Evolutionary conservation across 2,329 filamentous ascomycete species (phyloP).

Genomic region (Neobulgaria alba): DNA sequence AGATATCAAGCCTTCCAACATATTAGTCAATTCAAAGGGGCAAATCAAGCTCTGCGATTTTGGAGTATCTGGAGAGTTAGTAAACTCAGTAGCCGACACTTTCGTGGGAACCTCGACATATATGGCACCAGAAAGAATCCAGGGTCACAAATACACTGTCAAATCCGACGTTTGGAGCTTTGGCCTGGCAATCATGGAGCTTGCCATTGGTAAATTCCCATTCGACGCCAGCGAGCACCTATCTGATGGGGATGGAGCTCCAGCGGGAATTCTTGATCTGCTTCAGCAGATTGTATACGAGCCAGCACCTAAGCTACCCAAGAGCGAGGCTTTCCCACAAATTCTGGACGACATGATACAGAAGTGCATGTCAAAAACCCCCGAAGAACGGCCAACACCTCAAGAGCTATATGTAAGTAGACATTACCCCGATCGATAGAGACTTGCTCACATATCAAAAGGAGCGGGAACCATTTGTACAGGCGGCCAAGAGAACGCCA

Average conservation of each 20-base stretch:
- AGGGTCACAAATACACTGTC: slow-evolving; percentile 93
- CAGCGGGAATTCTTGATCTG: slow-evolving; percentile 90
- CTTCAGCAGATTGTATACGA: slow-evolving; percentile 97
- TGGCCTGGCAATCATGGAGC: slow-evolving; percentile 88
- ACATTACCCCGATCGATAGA: slow-evolving; percentile 8
- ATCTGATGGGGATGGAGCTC: slow-evolving; percentile 68
- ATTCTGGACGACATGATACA: slow-evolving; percentile 97
- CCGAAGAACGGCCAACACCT: slow-evolving; percentile 82
- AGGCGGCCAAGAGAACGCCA: slow-evolving; percentile 92
- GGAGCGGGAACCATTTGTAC: slow-evolving; percentile 90
- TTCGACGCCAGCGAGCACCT: slow-evolving; percentile 69
- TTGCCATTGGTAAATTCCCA: slow-evolving; percentile 95
- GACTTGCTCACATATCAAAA: slow-evolving; percentile 30
- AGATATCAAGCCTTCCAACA: slow-evolving; percentile 97
- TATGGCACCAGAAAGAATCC: slow-evolving; percentile 97
- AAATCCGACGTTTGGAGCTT: slow-evolving; percentile 99
- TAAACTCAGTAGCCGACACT: slow-evolving; percentile 96
- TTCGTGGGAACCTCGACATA: slow-evolving; percentile 98
- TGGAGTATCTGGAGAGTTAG: slow-evolving; percentile 93
- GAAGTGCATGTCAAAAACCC: slow-evolving; percentile 86
- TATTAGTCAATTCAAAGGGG: slow-evolving; percentile 88
- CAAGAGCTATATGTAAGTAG: slow-evolving; percentile 80
- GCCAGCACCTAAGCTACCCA: slow-evolving; percentile 83
- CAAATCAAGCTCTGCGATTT: slow-evolving; percentile 98
- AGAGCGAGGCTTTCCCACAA: slow-evolving; percentile 92